Evolutionary conservation across 2,329 filamentous ascomycete species (phyloP).

Genomic region (Penicillium decumbens): DNA sequence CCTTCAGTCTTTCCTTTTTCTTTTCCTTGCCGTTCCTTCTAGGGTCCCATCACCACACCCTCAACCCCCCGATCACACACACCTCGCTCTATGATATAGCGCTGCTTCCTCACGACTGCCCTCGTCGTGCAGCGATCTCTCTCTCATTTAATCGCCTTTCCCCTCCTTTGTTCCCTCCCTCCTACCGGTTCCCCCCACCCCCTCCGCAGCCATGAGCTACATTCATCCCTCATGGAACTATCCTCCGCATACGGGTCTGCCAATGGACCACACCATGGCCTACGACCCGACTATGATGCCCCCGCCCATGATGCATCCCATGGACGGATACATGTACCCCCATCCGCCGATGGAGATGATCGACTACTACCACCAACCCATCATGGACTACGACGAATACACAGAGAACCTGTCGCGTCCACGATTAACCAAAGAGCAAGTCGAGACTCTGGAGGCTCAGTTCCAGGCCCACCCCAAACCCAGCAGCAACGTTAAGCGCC

Average conservation of each 20-base stretch:
- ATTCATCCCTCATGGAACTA: conserved; percentile 38
- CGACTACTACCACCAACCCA: conserved; percentile 41
- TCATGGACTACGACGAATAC: conserved; percentile 46
- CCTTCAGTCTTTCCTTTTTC: conserved; percentile 21
- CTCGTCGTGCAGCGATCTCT: conserved; percentile 15
- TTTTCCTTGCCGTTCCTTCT: conserved; percentile 5
- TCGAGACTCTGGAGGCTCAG: conserved; percentile 47
- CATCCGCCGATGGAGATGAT: conserved; percentile 42
- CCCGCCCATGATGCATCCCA: conserved; percentile 37
- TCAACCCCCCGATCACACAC: conserved; percentile 1
- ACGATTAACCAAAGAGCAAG: conserved; percentile 50
- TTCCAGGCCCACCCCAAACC: conserved; percentile 50
- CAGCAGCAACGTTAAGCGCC: conserved; percentile 48
- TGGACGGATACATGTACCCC: conserved; percentile 37
- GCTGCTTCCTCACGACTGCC: conserved; percentile 14
- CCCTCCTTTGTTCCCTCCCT: conserved; percentile 3
- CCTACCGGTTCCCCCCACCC: background rate
- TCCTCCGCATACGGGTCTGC: conserved; percentile 31
- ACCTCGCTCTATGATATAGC: conserved; percentile 17
- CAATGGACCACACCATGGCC: conserved; percentile 36
- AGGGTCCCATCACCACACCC: conserved; percentile 7
- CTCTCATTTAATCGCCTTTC: background rate
- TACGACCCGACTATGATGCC: conserved; percentile 37
- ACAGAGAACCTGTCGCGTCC: conserved; percentile 47
- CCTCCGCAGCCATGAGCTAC: conserved; percentile 35